phyloP scores from a whole-genome alignment of 1,284 basidiomycete species.

The Waitea zeae region DNA sequence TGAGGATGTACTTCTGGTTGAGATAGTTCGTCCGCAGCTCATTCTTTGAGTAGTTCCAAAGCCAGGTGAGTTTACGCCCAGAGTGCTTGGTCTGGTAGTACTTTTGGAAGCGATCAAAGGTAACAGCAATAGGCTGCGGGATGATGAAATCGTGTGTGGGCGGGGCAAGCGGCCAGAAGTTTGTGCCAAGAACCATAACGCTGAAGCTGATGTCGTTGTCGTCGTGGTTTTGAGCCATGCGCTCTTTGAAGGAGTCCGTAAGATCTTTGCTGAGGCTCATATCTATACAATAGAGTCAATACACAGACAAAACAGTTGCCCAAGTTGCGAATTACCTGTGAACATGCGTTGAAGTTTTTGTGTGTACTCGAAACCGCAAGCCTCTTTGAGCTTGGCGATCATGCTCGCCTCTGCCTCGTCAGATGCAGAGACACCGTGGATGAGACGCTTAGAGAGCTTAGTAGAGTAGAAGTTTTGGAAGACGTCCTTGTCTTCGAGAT shows the following conservation, averaged over 20 bases:
- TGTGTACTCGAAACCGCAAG: conserved; percentile 97
- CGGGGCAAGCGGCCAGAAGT: conserved; percentile 90
- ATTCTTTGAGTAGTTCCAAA: conserved; percentile 97
- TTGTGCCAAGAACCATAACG: conserved; percentile 88
- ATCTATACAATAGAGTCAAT: conserved; percentile 33
- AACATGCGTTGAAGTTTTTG: conserved; percentile 98
- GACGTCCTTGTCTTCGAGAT: conserved; percentile 98
- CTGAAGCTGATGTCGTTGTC: conserved; percentile 84
- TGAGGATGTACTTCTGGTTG: conserved; percentile 89
- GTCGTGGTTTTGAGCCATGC: conserved; percentile 72
- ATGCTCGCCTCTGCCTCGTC: conserved; percentile 96
- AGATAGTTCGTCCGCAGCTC: conserved; percentile 89
- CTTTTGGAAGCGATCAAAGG: conserved; percentile 83
- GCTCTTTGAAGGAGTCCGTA: conserved; percentile 92
- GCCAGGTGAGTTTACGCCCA: conserved; percentile 91
- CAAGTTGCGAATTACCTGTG: conserved; percentile 65
- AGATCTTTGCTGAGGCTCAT: conserved; percentile 94
- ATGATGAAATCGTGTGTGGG: conserved; percentile 79
- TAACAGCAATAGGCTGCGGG: conserved; percentile 73
- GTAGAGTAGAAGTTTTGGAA: conserved; percentile 99
- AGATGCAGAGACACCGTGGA: conserved; percentile 84
- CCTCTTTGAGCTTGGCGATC: conserved; percentile 98
- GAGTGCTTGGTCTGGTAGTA: conserved; percentile 93
- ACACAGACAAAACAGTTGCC: too few species aligned
- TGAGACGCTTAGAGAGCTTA: conserved; percentile 89